Evolutionary conservation across 1,139 yeast species (phyloP).

Genomic region (Ogataea hybrid): DNA sequence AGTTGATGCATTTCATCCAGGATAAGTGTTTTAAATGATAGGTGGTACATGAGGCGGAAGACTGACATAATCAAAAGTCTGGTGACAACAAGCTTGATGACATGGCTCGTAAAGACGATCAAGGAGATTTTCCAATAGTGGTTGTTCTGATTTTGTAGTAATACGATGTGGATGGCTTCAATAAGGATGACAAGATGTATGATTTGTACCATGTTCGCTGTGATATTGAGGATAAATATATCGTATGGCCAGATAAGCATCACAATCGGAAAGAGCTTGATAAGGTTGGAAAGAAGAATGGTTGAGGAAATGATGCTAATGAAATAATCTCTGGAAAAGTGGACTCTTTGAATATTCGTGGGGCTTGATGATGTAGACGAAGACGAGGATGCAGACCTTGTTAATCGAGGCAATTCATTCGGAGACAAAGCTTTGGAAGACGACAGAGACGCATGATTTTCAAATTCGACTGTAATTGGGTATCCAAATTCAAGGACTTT

Average conservation of each 20-base stretch:
- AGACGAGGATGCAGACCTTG: constrained; percentile 9
- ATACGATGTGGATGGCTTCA: constrained; percentile 31
- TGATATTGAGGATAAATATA: constrained; percentile 45
- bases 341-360: constrained; percentile 7
- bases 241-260: constrained; percentile 98
- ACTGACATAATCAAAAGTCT: constrained; percentile 16
- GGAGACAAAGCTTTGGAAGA: constrained; percentile 2
- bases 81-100: constrained; percentile 19
- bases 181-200: constrained; percentile 30
- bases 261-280: constrained; percentile 84
- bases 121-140: constrained; percentile 28
- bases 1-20: constrained; percentile 29
- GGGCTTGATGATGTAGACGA: constrained; percentile 13
- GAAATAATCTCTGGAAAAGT: constrained; percentile 20
- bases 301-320: constrained; percentile 57
- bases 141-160: constrained; percentile 22
- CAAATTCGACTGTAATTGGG: constrained; percentile 18
- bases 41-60: constrained; percentile 13
- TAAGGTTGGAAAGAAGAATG: constrained; percentile 69
- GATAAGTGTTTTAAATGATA: constrained; percentile 19
- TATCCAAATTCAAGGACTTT: constrained; percentile 38
- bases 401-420: constrained; percentile 5
- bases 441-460: constrained; percentile 9
- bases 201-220: constrained; percentile 30
- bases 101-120: constrained; percentile 25